Base-by-base conservation (phyloP, 805 yeast genomes). In the Candida oleophila region DNA sequence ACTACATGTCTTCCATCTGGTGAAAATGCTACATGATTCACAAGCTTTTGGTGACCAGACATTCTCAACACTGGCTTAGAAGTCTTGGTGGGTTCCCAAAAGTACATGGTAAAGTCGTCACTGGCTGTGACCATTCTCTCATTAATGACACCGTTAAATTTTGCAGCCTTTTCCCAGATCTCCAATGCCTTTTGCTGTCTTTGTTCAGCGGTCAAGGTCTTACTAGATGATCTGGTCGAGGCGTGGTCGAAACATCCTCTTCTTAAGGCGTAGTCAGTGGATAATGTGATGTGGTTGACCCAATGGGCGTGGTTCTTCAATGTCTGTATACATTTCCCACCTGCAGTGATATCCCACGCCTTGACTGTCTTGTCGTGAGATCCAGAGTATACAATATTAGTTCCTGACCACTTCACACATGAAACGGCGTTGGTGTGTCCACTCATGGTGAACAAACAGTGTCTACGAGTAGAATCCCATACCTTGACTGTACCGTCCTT, bases 1-100 rank as follows among this genome's bases (percentile, higher is more conserved):
- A 92, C 96, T 42, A 94, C 78, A 55, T 80, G 78, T 51, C 96
- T 78, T 9, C 97, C 98, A 64, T 94, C 97, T 2, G 99, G 99
- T 2, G 96, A 87, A 60, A 92, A 94, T 12, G 89, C 83, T 11
- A 94, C 99, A 64, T 92, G 97, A 60, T 94, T 94, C 18, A 94
- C 98, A 22, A 92, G 74, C 66, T 94, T 94, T 62, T 94, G 99
- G 66, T 94, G 99, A 22, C 99, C 99, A 1, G 97, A 90, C 94
- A 94, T 87, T 60, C 99, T 80, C 46, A 90, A 83, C 4, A 94
- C 65, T 1, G 99, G 99, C 62, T 91, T 94, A 34, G 77, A 74
- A 1, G 85, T 71, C 62, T 81, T 85, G 42, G 82, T 66, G 16
- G 97, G 98, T 57, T 91, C 95, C 99, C 99, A 94, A 50, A 94